phyloP scores from a whole-genome alignment of 1,284 basidiomycete genomes.

The Ustilago loliicola region DNA sequence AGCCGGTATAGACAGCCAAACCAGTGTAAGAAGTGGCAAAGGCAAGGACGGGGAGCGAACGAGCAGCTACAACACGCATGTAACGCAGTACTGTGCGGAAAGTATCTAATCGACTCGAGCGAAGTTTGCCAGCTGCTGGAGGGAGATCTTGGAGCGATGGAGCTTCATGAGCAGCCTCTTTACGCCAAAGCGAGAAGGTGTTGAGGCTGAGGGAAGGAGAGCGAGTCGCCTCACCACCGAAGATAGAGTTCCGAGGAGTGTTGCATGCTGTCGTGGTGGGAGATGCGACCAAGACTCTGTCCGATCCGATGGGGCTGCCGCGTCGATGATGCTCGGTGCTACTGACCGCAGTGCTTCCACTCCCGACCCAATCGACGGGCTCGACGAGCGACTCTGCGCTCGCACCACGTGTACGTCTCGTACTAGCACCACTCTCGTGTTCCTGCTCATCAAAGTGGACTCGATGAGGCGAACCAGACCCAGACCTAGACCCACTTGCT shows the following conservation, averaged over 20 bases:
- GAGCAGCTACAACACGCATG: conserved; percentile 73
- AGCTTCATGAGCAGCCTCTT: conserved; percentile 13
- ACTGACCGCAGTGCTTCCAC: conserved; percentile 38
- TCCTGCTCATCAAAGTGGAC: conserved; percentile 48
- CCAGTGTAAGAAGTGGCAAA: conserved; percentile 79
- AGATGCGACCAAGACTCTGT: conserved; percentile 27
- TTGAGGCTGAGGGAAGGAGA: conserved; percentile 23
- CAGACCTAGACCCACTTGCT: conserved; percentile 13
- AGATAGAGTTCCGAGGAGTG: conserved; percentile 45
- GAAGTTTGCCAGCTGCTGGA: conserved; percentile 9
- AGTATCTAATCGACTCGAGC: conserved; percentile 21
- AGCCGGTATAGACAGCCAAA: conserved; percentile 83
- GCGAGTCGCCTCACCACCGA: conserved; percentile 24
- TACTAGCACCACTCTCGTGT: background rate
- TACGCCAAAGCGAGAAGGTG: conserved; percentile 36
- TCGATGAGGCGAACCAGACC: conserved; percentile 37
- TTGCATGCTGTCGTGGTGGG: conserved; percentile 55
- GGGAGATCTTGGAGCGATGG: background rate
- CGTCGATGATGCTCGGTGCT: conserved; percentile 13
- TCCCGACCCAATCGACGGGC: conserved; percentile 38
- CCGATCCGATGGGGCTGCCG: background rate
- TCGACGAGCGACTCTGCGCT: conserved; percentile 36
- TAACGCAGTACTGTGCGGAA: conserved; percentile 33
- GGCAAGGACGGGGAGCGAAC: conserved; percentile 78
- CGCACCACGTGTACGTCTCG: conserved; percentile 8